Percentiles rank a stretch among this genome's conserved stretches.
Conservation (phyloP, 176 grass and related monocot genomes). For the Bromus sterilis region DNA sequence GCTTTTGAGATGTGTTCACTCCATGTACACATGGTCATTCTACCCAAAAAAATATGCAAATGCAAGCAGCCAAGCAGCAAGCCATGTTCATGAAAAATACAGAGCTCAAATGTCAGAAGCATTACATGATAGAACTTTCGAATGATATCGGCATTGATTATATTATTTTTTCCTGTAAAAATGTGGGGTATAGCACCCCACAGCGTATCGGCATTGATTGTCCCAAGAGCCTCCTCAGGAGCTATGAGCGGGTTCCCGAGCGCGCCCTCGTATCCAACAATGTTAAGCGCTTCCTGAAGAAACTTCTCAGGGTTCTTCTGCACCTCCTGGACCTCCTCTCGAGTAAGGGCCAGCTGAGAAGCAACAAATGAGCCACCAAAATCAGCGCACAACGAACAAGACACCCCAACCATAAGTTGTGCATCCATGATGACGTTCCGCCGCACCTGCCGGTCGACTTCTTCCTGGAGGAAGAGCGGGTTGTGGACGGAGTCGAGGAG, state of each 20-base stretch:
- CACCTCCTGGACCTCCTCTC: conserved; percentile 40
- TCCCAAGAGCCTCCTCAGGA: conserved; percentile 35
- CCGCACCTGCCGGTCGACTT: conserved; percentile 63
- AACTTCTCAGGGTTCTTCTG: conserved; percentile 49
- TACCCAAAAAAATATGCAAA: neutral
- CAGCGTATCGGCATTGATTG: conserved; percentile 28
- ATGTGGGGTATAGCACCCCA: too few relatives aligned
- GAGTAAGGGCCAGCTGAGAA: conserved; percentile 49
- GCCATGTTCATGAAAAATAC: neutral
- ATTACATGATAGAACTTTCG: conserved; percentile 66
- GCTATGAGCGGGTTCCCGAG: conserved; percentile 56
- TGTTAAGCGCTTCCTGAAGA: conserved; percentile 68
- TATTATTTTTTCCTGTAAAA: too few relatives aligned
- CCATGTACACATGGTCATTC: neutral
- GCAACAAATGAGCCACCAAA: neutral
- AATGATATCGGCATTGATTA: conserved; percentile 36
- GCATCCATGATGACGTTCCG: neutral
- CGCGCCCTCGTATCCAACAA: conserved; percentile 59
- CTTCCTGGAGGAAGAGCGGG: conserved; percentile 57
- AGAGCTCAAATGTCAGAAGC: neutral
- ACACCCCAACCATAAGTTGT: neutral
- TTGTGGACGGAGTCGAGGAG: conserved; percentile 69
- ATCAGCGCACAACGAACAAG: neutral
- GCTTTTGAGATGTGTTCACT: neutral
- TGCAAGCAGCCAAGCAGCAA: neutral